Conservation (phyloP, 768 basidiomycete genomes). For the Podaxis pistillaris region DNA sequence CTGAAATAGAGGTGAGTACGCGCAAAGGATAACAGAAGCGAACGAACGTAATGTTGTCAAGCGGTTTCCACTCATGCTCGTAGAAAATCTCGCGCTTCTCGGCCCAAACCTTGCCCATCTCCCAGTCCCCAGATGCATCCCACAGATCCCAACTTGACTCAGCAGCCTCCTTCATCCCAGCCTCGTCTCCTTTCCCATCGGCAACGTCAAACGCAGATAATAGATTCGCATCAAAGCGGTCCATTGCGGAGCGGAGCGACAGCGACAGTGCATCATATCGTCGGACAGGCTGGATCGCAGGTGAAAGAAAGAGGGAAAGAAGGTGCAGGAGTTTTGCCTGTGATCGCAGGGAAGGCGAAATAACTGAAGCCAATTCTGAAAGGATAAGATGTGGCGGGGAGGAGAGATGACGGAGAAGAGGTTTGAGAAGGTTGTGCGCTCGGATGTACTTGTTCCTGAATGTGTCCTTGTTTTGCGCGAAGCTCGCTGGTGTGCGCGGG, state of each 20-base stretch:
- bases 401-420: conserved; percentile 55
- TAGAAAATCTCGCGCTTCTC: conserved; percentile 96
- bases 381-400: conserved; percentile 69
- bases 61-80: conserved; percentile 75
- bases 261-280: conserved; percentile 61
- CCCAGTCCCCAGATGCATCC: conserved; percentile 67
- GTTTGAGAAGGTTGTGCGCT: conserved; percentile 61
- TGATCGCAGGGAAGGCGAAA: conserved; percentile 42
- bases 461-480: conserved; percentile 29
- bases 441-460: conserved; percentile 63
- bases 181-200: conserved; percentile 71
- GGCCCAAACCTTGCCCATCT: conserved; percentile 92
- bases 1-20: conserved; percentile 19
- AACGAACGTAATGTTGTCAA: conserved; percentile 78
- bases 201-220: conserved; percentile 89
- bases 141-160: conserved; percentile 86
- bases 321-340: conserved; percentile 72
- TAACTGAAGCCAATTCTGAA: conserved; percentile 46
- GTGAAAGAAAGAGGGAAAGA: conserved; percentile 74
- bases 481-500: conserved; percentile 20
- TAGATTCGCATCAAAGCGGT: conserved; percentile 84
- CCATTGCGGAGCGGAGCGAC: conserved; percentile 74
- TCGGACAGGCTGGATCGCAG: conserved; percentile 65
- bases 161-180: conserved; percentile 77
- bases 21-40: neutral